These are phyloP conservation scores for Trichoderma orchidacearum DNA, from an alignment of 495 filamentous ascomycete genomes.

Conservation along the genomic window DNA sequence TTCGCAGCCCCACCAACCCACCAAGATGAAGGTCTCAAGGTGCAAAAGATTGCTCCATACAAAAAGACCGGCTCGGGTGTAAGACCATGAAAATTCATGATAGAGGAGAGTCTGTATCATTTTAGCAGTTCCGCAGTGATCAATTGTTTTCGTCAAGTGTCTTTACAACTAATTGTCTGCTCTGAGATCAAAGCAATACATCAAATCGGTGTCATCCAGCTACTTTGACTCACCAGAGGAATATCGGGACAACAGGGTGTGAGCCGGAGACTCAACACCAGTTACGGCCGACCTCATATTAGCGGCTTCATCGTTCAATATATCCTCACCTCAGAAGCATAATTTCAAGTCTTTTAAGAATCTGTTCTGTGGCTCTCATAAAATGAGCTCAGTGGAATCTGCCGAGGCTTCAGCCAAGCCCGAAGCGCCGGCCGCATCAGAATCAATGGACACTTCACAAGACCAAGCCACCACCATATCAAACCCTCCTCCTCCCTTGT, in stretches of 20 bases:
- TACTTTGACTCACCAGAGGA: no score
- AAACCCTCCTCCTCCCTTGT: conserved; percentile 23
- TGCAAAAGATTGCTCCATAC: background rate
- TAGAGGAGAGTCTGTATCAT: background rate
- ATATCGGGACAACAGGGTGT: no score
- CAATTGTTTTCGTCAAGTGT: background rate
- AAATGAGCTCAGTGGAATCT: background rate
- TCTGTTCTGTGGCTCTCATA: no score
- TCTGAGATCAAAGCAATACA: background rate
- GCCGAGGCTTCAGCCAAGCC: background rate
- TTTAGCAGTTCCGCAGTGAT: background rate
- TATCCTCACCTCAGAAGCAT: no score
- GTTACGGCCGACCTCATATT: no score
- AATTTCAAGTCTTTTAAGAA: no score
- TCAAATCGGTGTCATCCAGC: no score
- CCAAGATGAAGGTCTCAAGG: background rate
- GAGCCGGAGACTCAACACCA: no score
- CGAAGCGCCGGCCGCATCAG: background rate
- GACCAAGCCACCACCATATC: background rate
- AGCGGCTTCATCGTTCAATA: no score
- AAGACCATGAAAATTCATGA: background rate
- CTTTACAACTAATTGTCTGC: background rate
- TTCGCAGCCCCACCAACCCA: background rate
- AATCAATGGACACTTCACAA: background rate
- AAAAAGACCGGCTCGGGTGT: background rate